These are phyloP conservation scores for Huiozyma naganishii DNA, from an alignment of 805 yeast genomes.

Conservation along the genomic window DNA sequence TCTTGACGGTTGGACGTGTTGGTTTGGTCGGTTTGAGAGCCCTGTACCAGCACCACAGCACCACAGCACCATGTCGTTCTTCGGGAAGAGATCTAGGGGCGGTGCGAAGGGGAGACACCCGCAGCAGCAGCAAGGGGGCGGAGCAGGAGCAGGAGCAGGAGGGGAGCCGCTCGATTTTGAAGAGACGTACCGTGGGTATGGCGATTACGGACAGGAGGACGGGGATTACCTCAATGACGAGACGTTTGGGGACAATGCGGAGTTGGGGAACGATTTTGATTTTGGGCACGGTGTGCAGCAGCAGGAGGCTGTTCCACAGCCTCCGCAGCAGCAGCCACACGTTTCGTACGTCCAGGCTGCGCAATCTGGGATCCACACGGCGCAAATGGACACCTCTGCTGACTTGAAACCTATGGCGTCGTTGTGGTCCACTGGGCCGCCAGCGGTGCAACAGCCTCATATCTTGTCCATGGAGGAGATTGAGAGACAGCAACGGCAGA, in stretches of 20 bases:
- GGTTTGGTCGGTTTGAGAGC: no score
- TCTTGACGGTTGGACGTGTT: no score
- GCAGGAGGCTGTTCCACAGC: not conserved
- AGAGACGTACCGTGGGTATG: constrained; percentile 73
- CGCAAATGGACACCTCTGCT: constrained; percentile 12
- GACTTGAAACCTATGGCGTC: constrained; percentile 61
- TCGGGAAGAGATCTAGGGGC: constrained; percentile 14
- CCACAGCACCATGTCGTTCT: constrained; percentile 23
- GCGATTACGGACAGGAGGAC: constrained; percentile 57
- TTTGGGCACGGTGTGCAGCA: constrained; percentile 23
- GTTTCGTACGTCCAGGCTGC: constrained; percentile 22
- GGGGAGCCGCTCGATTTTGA: constrained; percentile 55
- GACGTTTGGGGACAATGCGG: constrained; percentile 25
- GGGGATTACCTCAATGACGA: constrained; percentile 43
- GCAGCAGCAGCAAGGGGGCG: constrained; percentile 1
- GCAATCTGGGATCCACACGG: constrained; percentile 14
- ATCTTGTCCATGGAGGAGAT: constrained; percentile 71
- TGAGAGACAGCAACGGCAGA: constrained; percentile 45
- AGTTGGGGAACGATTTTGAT: constrained; percentile 28
- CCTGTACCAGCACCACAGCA: not conserved
- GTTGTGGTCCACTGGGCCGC: constrained; percentile 34
- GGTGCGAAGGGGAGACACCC: not conserved
- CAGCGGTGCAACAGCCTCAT: constrained; percentile 5
- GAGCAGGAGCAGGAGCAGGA: not conserved
- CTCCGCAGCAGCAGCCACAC: constrained; percentile 1